Percentiles rank a stretch among this genome's conserved stretches.
These are phyloP conservation scores for Pythium phragmiticola DNA, from an alignment of 352 stramenopile genomes.

Conservation along the genomic window DNA sequence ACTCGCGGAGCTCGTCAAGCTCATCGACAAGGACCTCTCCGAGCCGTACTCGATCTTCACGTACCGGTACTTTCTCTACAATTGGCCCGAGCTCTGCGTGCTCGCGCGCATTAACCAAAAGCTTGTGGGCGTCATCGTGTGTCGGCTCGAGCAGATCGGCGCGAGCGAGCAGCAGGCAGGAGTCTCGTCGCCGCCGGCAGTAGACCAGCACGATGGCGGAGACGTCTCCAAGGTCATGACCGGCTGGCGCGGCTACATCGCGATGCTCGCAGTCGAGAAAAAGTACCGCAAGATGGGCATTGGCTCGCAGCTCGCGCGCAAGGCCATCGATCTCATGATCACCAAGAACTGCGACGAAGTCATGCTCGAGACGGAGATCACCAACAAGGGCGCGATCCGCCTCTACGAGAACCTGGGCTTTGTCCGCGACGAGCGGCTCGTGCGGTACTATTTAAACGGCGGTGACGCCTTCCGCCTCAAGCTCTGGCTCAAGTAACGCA, in stretches of 20 bases:
- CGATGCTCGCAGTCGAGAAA: slow-evolving; percentile 94
- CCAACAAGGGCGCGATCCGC: slow-evolving; percentile 88
- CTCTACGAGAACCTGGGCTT: slow-evolving; percentile 95
- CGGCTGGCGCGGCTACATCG: slow-evolving; percentile 91
- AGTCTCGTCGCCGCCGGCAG: not conserved
- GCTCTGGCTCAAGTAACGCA: slow-evolving; percentile 75
- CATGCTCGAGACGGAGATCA: slow-evolving; percentile 93
- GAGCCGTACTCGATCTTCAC: slow-evolving; percentile 97
- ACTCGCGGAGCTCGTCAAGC: slow-evolving; percentile 89
- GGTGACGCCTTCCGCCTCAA: slow-evolving; percentile 94
- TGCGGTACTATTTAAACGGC: slow-evolving; percentile 96
- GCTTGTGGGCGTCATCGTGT: slow-evolving; percentile 92
- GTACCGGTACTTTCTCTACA: slow-evolving; percentile 96
- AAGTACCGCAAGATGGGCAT: slow-evolving; percentile 89
- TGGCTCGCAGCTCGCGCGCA: slow-evolving; percentile 82
- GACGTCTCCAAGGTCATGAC: slow-evolving; percentile 24
- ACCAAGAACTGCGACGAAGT: slow-evolving; percentile 81
- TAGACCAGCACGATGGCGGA: slow-evolving; percentile 21
- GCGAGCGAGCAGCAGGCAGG: slow-evolving; percentile 37
- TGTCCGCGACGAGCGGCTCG: slow-evolving; percentile 89
- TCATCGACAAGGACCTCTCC: slow-evolving; percentile 94
- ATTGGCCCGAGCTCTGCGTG: slow-evolving; percentile 92
- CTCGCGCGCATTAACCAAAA: slow-evolving; percentile 82
- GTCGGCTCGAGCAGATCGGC: slow-evolving; percentile 84
- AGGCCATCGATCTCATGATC: slow-evolving; percentile 89